Percentiles rank a stretch among this genome's conserved stretches.
These are phyloP conservation scores for Debaryomyces coudertii DNA, from an alignment of 1,139 yeast genomes.

Conservation along the genomic window DNA sequence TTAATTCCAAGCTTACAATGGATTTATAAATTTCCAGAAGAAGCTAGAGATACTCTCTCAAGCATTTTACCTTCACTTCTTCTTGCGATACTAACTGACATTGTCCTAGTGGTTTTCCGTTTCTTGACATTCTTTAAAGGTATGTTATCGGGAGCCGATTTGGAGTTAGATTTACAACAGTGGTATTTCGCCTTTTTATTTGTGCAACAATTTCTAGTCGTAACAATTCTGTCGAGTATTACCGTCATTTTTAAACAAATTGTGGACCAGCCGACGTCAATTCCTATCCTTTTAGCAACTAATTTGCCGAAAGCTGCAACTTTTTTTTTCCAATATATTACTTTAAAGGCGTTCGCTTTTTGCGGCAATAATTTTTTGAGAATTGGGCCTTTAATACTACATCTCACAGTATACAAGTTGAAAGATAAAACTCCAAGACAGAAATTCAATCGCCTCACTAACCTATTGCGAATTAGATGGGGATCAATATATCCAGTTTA, in stretches of 20 bases:
- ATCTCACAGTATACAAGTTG: conserved; percentile 39
- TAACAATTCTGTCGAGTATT: conserved; percentile 81
- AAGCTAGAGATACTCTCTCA: conserved; percentile 53
- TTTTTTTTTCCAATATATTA: conserved; percentile 73
- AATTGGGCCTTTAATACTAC: conserved; percentile 48
- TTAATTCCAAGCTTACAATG: conserved; percentile 57
- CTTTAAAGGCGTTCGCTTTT: conserved; percentile 72
- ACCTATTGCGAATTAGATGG: conserved; percentile 59
- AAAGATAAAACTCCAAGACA: conserved; percentile 63
- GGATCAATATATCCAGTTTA: conserved; percentile 78
- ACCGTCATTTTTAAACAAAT: conserved; percentile 67
- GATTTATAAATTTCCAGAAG: conserved; percentile 56
- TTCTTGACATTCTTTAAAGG: conserved; percentile 54
- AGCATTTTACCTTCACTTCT: conserved; percentile 64
- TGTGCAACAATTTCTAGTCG: conserved; percentile 81
- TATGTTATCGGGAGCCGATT: conserved; percentile 54
- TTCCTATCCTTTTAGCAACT: conserved; percentile 69
- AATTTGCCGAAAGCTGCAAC: conserved; percentile 83
- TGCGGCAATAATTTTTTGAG: conserved; percentile 70
- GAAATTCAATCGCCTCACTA: conserved; percentile 48
- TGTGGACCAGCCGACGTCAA: conserved; percentile 69
- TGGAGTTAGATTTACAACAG: conserved; percentile 62
- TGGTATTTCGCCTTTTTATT: conserved; percentile 75
- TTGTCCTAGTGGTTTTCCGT: conserved; percentile 55
- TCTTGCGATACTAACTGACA: conserved; percentile 58